Base-by-base conservation (phyloP, 495 filamentous ascomycete genomes). In the Filosporella fistucella region DNA sequence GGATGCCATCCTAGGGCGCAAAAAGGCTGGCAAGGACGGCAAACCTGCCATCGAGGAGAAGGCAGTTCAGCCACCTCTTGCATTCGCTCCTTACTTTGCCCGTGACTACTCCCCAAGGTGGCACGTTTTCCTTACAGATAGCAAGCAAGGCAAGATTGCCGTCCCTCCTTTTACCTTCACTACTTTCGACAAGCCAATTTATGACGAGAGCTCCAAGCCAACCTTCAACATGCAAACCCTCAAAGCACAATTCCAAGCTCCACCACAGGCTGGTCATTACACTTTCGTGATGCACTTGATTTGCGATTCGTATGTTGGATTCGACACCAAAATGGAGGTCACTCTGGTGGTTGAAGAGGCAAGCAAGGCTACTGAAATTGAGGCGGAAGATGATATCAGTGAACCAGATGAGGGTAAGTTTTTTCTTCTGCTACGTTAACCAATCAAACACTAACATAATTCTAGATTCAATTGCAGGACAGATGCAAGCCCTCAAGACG, bases 231-330 rank as follows among this genome's bases (percentile, higher is more conserved):
- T 98, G 68, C 89, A 95, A 65, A 97, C 93, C 11, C 74, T 96
- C 58, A 96, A 95, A 70, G 89, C 94, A 68, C 93, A 97, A 67
- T 98, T 98, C 69, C 88, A 91, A 59, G 91, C 93, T 16, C 93
- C 93, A 41, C 90, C 91, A 24, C 89, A 96, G 65, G 78, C 86
- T 11, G 94, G 90, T 34, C 83, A 89, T 59, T 97, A 95, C 64
- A 86, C 84, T 0, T 98, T 98, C 62, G 81, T 85, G 24, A 85
- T 96, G 86, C 82, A 96, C 63, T 69, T 94, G 49, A 69, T 96
- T 45, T 95, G 89, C 59, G 93, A 97, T 65, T 89, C 86, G 58
- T 98, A 97, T 58, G 73, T 97, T 34, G 93, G 93, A 35, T 85
- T 95, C 49, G 93, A 98, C 61, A 84, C 80, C 35, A 89, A 87